These are phyloP conservation scores for Trametes meyenii DNA, from an alignment of 768 basidiomycete species.

Conservation along the genomic window DNA sequence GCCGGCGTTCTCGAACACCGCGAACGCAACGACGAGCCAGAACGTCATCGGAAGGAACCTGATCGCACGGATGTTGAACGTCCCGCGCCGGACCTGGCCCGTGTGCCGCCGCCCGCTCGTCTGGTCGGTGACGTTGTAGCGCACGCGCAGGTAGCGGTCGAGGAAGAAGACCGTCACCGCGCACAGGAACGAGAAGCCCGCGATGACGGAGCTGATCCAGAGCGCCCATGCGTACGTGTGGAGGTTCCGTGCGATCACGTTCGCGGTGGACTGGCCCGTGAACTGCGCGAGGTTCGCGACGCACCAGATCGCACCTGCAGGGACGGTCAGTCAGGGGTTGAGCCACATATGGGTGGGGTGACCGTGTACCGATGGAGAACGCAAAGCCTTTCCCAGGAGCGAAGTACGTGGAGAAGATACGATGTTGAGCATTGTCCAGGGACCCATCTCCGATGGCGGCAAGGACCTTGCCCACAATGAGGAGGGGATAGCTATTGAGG, in stretches of 20 bases:
- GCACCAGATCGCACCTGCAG: constrained; percentile 40
- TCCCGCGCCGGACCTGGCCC: constrained; percentile 28
- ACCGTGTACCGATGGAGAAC: constrained; percentile 37
- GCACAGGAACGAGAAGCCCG: constrained; percentile 42
- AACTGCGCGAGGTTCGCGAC: constrained; percentile 46
- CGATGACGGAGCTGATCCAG: constrained; percentile 45
- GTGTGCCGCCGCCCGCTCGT: constrained; percentile 37
- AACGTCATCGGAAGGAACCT: constrained; percentile 41
- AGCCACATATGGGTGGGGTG: too few species aligned
- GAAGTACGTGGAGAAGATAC: constrained; percentile 48
- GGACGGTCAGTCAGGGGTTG: background rate
- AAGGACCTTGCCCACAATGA: constrained; percentile 44
- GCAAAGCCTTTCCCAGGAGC: constrained; percentile 45
- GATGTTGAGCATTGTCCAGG: constrained; percentile 47
- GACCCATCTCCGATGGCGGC: constrained; percentile 45
- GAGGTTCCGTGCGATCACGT: constrained; percentile 42
- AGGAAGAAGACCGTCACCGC: constrained; percentile 41
- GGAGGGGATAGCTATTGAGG: constrained; percentile 43
- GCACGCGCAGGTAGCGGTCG: constrained; percentile 39
- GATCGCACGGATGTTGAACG: constrained; percentile 39
- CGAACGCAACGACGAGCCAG: constrained; percentile 46
- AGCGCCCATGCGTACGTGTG: constrained; percentile 45
- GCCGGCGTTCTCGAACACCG: constrained; percentile 46
- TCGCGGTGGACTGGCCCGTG: constrained; percentile 45
- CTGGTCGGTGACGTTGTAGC: constrained; percentile 42